These are phyloP conservation scores for Nitzschia inconspicua DNA, from an alignment of 108 stramenopile species.

Conservation along the genomic window DNA sequence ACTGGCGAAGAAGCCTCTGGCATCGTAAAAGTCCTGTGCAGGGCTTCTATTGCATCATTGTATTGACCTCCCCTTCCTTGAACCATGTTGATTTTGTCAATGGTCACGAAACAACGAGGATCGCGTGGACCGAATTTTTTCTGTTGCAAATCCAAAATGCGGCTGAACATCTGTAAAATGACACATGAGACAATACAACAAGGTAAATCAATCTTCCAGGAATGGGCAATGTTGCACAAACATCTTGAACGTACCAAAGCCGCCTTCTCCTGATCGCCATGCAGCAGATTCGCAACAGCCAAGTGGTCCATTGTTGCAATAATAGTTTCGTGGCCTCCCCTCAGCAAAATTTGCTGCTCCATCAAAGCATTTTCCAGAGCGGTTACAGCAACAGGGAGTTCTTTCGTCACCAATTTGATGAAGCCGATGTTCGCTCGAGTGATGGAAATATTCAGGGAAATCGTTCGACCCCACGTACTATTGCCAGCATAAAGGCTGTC, in stretches of 20 bases:
- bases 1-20: conserved; percentile 2
- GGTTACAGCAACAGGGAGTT: conserved; percentile 20
- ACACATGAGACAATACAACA: neutral
- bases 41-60: conserved; percentile 20
- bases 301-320: conserved; percentile 55
- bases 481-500: conserved; percentile 39
- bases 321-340: conserved; percentile 34
- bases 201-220: neutral
- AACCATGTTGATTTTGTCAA: conserved; percentile 38
- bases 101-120: conserved; percentile 22
- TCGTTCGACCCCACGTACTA: conserved; percentile 17
- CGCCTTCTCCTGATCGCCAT: conserved; percentile 34
- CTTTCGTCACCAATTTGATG: conserved; percentile 31
- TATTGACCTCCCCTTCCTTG: conserved; percentile 18
- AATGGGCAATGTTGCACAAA: neutral
- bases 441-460: conserved; percentile 42
- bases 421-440: conserved; percentile 45
- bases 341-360: conserved; percentile 41
- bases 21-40: conserved; percentile 28
- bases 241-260: conserved; percentile 16
- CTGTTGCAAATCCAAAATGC: conserved; percentile 31
- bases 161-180: conserved; percentile 28
- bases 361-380: conserved; percentile 39
- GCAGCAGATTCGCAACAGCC: conserved; percentile 37
- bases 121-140: conserved; percentile 33